These are phyloP conservation scores for Saccharomyces kudriavzevii DNA, from an alignment of 805 yeast species.

Conservation along the genomic window DNA sequence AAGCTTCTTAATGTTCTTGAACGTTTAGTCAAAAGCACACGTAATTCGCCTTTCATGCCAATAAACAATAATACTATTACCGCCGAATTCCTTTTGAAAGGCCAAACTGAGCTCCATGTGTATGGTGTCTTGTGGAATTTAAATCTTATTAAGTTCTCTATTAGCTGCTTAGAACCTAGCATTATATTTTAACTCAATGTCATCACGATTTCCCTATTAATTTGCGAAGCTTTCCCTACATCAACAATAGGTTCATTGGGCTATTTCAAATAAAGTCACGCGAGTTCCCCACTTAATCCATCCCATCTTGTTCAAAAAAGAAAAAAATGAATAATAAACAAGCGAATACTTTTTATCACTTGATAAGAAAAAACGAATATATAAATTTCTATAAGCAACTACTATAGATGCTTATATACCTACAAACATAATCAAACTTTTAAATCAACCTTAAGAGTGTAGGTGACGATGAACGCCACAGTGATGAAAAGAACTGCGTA, in stretches of 20 bases:
- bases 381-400: background rate
- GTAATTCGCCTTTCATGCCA: slow-evolving; percentile 64
- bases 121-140: slow-evolving; percentile 1
- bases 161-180: slow-evolving; percentile 14
- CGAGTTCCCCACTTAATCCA: background rate
- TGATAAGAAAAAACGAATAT: background rate
- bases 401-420: background rate
- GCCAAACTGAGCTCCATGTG: slow-evolving; percentile 50
- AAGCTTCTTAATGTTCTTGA: slow-evolving; percentile 61
- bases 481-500: slow-evolving; percentile 57
- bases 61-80: slow-evolving; percentile 68
- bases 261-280: background rate
- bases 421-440: slow-evolving; percentile 9
- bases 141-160: slow-evolving; percentile 17
- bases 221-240: background rate
- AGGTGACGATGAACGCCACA: slow-evolving; percentile 66
- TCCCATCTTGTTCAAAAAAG: background rate
- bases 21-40: slow-evolving; percentile 74
- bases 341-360: background rate
- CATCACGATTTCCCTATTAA: background rate
- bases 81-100: slow-evolving; percentile 63
- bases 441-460: slow-evolving; percentile 31
- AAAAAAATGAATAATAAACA: background rate
- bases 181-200: slow-evolving; percentile 1
- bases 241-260: background rate